phyloP scores from a whole-genome alignment of 2,329 filamentous ascomycete species.

The Alternaria gaisen region DNA sequence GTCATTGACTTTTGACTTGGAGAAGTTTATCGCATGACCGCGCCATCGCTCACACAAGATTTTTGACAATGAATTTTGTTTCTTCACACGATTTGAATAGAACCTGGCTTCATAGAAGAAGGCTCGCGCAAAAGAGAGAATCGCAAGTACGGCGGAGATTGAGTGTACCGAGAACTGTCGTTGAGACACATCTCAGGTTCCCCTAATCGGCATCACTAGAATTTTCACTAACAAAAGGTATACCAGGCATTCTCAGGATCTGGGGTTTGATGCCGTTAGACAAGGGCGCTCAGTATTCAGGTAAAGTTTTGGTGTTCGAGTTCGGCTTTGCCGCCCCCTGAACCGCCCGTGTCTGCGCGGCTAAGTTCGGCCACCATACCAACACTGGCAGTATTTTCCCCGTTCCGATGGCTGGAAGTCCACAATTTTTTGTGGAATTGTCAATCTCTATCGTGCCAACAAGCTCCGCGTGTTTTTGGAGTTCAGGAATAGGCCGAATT shows the following conservation, averaged over 20 bases:
- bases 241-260: background rate
- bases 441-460: background rate
- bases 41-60: background rate
- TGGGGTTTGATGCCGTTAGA: background rate
- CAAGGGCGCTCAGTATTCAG: background rate
- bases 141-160: background rate
- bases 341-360: background rate
- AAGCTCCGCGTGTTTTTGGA: background rate
- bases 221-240: background rate
- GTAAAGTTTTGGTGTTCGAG: background rate
- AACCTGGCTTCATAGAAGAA: background rate
- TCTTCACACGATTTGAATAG: background rate
- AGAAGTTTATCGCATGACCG: background rate
- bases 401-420: background rate
- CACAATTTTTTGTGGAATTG: background rate
- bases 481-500: rapidly evolving
- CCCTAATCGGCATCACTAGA: background rate
- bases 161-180: background rate
- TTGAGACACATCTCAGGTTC: background rate
- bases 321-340: background rate
- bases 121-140: background rate
- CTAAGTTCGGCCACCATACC: background rate
- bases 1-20: background rate
- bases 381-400: background rate
- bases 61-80: background rate